Conservation (phyloP, 768 basidiomycete species). For the Ramaria sp. region DNA sequence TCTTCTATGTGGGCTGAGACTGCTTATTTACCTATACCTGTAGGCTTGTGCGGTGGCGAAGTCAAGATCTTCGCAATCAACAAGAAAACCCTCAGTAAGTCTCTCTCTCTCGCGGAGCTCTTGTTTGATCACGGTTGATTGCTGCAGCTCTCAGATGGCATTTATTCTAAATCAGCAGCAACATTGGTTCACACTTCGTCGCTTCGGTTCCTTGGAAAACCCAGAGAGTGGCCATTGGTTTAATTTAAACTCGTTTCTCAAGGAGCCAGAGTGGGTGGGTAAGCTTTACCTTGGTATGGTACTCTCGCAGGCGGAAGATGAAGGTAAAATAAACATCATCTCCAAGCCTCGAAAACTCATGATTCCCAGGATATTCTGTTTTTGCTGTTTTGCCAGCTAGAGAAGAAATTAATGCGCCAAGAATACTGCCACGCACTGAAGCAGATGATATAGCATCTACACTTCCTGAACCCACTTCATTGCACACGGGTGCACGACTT, state of each 20-base stretch:
- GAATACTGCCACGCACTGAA: constrained; percentile 51
- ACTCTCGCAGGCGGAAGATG: constrained; percentile 74
- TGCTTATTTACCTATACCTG: background rate
- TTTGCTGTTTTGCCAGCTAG: constrained; percentile 66
- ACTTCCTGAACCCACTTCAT: constrained; percentile 42
- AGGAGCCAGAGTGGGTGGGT: constrained; percentile 70
- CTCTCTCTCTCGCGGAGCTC: background rate
- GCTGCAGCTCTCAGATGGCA: constrained; percentile 59
- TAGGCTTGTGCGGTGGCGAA: constrained; percentile 78
- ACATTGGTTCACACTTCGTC: constrained; percentile 84
- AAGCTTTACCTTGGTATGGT: constrained; percentile 79
- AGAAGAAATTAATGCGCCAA: constrained; percentile 27
- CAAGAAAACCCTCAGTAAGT: constrained; percentile 69
- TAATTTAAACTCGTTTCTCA: constrained; percentile 71
- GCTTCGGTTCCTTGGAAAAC: constrained; percentile 54
- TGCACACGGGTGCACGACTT: constrained; percentile 10
- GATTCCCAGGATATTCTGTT: constrained; percentile 59
- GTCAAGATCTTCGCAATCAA: constrained; percentile 67
- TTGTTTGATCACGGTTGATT: constrained; percentile 9
- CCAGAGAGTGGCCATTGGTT: constrained; percentile 67
- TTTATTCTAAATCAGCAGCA: constrained; percentile 81
- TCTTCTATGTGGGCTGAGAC: background rate
- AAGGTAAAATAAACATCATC: constrained; percentile 35
- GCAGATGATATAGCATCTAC: constrained; percentile 63
- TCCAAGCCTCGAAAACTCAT: background rate